phyloP scores from a whole-genome alignment of 192 early-diverging fungal genomes.

The Gonapodya prolifera region DNA sequence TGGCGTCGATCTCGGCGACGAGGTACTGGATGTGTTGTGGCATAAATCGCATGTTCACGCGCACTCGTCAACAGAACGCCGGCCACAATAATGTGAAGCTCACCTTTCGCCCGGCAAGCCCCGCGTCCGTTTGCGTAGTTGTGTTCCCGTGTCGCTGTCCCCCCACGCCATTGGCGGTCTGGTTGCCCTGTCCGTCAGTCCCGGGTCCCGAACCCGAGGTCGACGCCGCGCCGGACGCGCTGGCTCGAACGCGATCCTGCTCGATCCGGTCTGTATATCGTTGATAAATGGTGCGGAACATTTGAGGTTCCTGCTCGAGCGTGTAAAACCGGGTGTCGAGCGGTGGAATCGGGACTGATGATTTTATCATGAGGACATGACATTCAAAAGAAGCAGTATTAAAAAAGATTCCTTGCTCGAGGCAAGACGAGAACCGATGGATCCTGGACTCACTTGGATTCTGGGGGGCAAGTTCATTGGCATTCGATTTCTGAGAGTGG shows the following conservation, averaged over 20 bases:
- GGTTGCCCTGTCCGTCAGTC: not conserved
- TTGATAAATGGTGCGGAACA: not conserved
- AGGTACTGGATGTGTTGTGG: not conserved
- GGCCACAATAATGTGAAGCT: too few relatives aligned
- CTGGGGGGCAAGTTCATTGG: too few relatives aligned
- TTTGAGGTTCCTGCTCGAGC: not conserved
- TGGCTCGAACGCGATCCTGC: not conserved
- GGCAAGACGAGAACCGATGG: too few relatives aligned
- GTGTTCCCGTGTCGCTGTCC: not conserved
- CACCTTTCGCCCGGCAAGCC: not conserved
- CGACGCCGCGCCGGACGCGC: not conserved
- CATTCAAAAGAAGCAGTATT: too few relatives aligned
- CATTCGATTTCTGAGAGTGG: too few relatives aligned
- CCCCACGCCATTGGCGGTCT: not conserved
- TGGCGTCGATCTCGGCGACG: constrained; percentile 1
- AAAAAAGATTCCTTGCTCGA: too few relatives aligned
- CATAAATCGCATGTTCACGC: too few relatives aligned
- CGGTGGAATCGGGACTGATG: not conserved
- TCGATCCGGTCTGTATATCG: not conserved
- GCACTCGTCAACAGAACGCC: too few relatives aligned
- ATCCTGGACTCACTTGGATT: too few relatives aligned
- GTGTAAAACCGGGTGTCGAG: not conserved
- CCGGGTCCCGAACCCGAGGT: not conserved
- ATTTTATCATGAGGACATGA: too few relatives aligned
- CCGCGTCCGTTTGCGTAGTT: not conserved